phyloP scores from a whole-genome alignment of 305 asterid species.

The Fraxinus xanthoxyloides region DNA sequence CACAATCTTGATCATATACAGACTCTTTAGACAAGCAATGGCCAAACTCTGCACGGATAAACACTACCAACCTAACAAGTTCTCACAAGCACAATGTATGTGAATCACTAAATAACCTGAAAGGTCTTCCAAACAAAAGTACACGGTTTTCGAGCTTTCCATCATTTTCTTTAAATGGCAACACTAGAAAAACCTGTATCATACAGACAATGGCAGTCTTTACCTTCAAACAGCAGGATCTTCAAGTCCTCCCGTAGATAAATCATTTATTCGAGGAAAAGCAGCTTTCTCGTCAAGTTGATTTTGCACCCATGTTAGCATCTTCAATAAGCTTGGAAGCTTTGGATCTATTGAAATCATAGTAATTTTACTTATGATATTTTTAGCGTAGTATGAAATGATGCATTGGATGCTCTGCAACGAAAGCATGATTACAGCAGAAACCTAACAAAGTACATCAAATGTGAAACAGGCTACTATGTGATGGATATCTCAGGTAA shows the following conservation, averaged over 20 bases:
- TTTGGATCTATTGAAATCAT: conserved; percentile 58
- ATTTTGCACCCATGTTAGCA: conserved; percentile 77
- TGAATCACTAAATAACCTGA: conserved; percentile 10
- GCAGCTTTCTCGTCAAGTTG: conserved; percentile 78
- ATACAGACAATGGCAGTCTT: neutral
- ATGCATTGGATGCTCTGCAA: neutral
- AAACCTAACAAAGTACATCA: neutral
- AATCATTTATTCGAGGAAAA: conserved; percentile 73
- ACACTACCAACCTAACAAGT: neutral
- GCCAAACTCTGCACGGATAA: neutral
- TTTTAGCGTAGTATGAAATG: neutral
- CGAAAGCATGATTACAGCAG: neutral
- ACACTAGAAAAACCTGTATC: neutral
- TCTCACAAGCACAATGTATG: conserved; percentile 1
- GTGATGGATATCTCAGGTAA: neutral
- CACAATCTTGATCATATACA: conserved; percentile 5
- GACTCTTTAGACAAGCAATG: neutral
- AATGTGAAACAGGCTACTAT: neutral
- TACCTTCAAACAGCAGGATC: conserved; percentile 52
- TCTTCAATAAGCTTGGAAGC: conserved; percentile 86
- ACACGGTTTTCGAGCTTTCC: conserved; percentile 11
- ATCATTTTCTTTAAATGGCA: conserved; percentile 8
- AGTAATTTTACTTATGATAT: neutral
- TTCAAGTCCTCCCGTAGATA: conserved; percentile 66
- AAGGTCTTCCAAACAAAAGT: conserved; percentile 6